Conservation (phyloP, 2,329 filamentous ascomycete species). For the Fusarium sp. region DNA sequence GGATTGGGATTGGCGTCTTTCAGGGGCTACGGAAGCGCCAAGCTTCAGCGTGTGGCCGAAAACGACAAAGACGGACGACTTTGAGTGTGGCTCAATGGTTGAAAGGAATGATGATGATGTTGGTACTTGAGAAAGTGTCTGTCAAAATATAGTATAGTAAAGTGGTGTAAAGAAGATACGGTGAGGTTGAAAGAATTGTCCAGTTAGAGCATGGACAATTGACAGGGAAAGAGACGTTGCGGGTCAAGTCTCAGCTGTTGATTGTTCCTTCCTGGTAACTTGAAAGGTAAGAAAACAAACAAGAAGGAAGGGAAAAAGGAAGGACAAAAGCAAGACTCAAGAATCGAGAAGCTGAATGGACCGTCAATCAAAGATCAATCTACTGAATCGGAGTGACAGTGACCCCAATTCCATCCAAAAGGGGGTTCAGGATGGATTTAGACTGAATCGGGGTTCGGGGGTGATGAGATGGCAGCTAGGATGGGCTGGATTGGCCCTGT, state of each 20-base stretch:
- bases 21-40: slow-evolving; percentile 44
- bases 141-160: not conserved
- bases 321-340: slow-evolving; percentile 8
- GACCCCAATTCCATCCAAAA: slow-evolving; percentile 38
- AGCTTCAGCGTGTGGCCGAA: slow-evolving; percentile 40
- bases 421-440: slow-evolving; percentile 43
- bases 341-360: slow-evolving; percentile 23
- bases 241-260: slow-evolving; percentile 4
- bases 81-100: slow-evolving; percentile 22
- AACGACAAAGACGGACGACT: slow-evolving; percentile 29
- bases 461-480: slow-evolving; percentile 1
- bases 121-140: not conserved
- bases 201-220: not conserved
- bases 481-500: not conserved
- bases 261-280: slow-evolving; percentile 12
- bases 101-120: slow-evolving; percentile 21
- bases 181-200: slow-evolving; percentile 19
- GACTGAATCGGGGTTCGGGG: slow-evolving; percentile 37
- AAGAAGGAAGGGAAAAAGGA: slow-evolving; percentile 11
- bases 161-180: slow-evolving; percentile 16
- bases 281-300: slow-evolving; percentile 4
- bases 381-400: slow-evolving; percentile 10
- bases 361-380: slow-evolving; percentile 5
- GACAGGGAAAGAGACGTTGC: slow-evolving; percentile 21
- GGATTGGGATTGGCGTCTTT: slow-evolving; percentile 42